A percentile compares a stretch with the other conserved stretches of the same genome.
phyloP scores from a whole-genome alignment of 139 green algal species.

The Auxenochlorella pyrenoidosa region DNA sequence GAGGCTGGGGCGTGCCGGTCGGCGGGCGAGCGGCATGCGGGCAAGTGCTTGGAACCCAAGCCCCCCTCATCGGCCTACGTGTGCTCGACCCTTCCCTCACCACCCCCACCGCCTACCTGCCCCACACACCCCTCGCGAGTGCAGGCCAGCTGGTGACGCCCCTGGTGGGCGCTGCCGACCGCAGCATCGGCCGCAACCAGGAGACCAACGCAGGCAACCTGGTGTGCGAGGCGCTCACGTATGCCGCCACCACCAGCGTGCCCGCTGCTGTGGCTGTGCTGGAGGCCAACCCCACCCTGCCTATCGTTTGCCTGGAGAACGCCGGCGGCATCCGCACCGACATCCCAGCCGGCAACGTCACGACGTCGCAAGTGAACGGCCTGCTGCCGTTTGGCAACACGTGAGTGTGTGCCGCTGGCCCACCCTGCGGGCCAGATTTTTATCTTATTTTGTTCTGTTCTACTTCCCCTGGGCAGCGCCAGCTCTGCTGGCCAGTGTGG shows the following conservation, averaged over 20 bases:
- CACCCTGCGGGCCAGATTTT: neutral
- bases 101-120: too few species aligned
- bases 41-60: too few species aligned
- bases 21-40: too few species aligned
- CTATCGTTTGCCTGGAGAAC: constrained; percentile 34
- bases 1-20: too few species aligned
- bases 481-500: too few species aligned
- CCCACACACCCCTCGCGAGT: too few species aligned
- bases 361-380: neutral
- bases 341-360: constrained; percentile 40
- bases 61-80: too few species aligned
- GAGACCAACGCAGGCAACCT: constrained; percentile 52
- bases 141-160: neutral
- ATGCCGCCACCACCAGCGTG: constrained; percentile 20
- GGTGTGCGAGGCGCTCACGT: constrained; percentile 42
- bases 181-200: neutral
- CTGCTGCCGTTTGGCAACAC: constrained; percentile 54
- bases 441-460: too few species aligned
- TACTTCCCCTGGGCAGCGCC: too few species aligned
- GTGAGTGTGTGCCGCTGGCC: neutral
- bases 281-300: neutral
- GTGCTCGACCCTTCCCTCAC: neutral
- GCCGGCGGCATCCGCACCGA: constrained; percentile 36
- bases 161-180: constrained; percentile 21
- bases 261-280: constrained; percentile 1